Percentiles rank a stretch among this genome's conserved stretches.
Evolutionary conservation across 202 grass and related monocot genomes (phyloP).

Genomic region (Eragrostis tef): DNA sequence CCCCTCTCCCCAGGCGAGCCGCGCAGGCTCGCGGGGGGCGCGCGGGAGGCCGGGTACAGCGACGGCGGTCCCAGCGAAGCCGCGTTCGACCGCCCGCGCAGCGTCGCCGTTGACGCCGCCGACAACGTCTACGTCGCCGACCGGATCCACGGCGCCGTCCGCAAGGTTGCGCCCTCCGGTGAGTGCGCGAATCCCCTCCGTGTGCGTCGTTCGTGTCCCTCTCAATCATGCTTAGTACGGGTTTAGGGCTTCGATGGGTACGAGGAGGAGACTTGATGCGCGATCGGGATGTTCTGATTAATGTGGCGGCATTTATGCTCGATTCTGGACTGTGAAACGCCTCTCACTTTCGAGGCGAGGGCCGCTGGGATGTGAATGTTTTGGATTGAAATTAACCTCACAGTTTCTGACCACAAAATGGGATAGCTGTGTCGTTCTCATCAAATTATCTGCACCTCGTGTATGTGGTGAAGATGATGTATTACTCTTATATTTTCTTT

Average conservation of each 20-base stretch:
- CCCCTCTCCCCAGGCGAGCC: background rate
- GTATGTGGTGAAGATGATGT: background rate
- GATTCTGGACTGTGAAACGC: too few species aligned
- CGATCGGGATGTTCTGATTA: background rate
- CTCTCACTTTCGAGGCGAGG: background rate
- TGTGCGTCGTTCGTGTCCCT: background rate
- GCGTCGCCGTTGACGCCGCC: conserved; percentile 58
- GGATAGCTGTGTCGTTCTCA: background rate
- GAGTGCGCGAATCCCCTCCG: background rate
- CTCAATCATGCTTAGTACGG: background rate
- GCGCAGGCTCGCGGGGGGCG: conserved; percentile 36
- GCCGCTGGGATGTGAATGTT: background rate
- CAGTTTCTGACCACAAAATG: background rate
- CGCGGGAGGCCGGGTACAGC: background rate
- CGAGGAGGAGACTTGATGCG: background rate
- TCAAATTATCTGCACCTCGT: background rate
- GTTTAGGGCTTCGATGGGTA: conserved; percentile 21
- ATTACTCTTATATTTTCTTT: background rate
- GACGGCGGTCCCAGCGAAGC: conserved; percentile 35
- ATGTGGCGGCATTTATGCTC: conserved; percentile 26
- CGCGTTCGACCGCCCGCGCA: conserved; percentile 49
- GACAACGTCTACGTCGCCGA: conserved; percentile 82
- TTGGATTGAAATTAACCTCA: background rate
- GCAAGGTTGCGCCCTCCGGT: conserved; percentile 68
- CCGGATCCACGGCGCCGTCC: conserved; percentile 43